Evolutionary conservation across 1,284 basidiomycete genomes (phyloP), one percentile per base, ranked within the genome.

Genomic region (Hemileia vastatrix): DNA sequence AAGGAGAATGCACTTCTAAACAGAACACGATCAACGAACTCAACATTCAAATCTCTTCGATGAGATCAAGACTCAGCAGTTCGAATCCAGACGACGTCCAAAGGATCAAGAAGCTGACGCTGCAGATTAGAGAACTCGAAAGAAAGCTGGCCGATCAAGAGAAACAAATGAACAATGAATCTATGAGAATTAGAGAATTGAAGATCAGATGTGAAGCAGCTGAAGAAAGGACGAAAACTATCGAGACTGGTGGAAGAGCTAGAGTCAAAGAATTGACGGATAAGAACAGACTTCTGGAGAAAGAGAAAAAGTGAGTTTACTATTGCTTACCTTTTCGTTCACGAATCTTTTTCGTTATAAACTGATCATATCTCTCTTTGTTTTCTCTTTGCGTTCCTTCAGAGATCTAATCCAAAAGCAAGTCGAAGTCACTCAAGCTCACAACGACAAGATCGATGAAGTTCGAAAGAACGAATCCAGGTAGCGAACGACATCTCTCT

Each of bases 251-350:
- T 47, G 8, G 23, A 40, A 69, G 18, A 36, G 53, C 45, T 68
- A 70, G 61, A 70, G 67, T 53, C 65, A 65, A 33, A 67, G 71
- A 50, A 67, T 67, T 3, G 70, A 71, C 48, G 65, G 66, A 27
- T 27, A 27, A 27, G 27, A 27, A 27, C 27, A 27, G 27, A 27
- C 27, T 27, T 27, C 27, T 27, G 27, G 27, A 27, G 27, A 27
- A 27, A 27, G 27, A 27, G 27, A 27, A 27, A 27, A 27, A 27
- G 27, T 27, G 27, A 27, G 27, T 27, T 27, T 27, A 27, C 27
- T 27, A 27, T 27, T 27, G 27, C 27, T 27, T 27, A 27, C 27
- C 27, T 27, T 27, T 27, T 27, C 27, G 27, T 27, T 27, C 27
- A 27, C 27, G 27, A 27, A 27, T 27, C 27, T 27, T 27, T 27